Conservation (phyloP, 495 filamentous ascomycete genomes). For the Aspergillus bertholletiae region DNA sequence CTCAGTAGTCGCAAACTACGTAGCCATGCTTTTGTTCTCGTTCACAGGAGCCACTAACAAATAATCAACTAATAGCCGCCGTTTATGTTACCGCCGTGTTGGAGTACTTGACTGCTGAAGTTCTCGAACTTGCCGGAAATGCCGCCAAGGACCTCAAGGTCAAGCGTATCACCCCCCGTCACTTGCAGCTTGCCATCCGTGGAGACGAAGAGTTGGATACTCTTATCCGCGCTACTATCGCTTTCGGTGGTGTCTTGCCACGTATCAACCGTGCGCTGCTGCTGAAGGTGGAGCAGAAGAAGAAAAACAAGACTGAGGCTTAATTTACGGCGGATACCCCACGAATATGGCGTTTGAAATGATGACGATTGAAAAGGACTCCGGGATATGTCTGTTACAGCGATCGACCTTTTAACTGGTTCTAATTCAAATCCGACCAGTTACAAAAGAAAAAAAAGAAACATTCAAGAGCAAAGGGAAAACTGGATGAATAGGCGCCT, state of each 20-base stretch:
- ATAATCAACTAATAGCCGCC: conserved; percentile 54
- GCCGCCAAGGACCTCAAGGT: conserved; percentile 99
- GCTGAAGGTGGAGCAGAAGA: conserved; percentile 99
- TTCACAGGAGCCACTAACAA: neutral
- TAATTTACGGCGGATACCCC: conserved; percentile 26
- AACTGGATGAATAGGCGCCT: neutral
- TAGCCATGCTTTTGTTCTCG: neutral
- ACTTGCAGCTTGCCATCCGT: conserved; percentile 96
- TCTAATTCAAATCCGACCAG: neutral
- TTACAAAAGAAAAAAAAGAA: neutral
- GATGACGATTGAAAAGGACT: conserved; percentile 17
- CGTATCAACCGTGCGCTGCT: conserved; percentile 98
- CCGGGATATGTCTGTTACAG: conserved; percentile 6
- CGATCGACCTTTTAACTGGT: conserved; percentile 7
- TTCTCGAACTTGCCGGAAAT: conserved; percentile 96
- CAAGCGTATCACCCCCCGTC: conserved; percentile 98
- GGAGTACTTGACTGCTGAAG: conserved; percentile 97
- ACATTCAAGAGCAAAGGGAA: neutral
- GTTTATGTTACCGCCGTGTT: conserved; percentile 98
- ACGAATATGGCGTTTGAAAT: conserved; percentile 28
- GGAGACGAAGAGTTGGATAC: conserved; percentile 98
- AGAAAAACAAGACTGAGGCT: conserved; percentile 73
- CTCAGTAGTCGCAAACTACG: neutral
- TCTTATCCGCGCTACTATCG: conserved; percentile 95
- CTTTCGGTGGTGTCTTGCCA: conserved; percentile 95